Evolutionary conservation across 2,329 filamentous ascomycete species (phyloP).

Genomic region (Cercospora nicotianae): DNA sequence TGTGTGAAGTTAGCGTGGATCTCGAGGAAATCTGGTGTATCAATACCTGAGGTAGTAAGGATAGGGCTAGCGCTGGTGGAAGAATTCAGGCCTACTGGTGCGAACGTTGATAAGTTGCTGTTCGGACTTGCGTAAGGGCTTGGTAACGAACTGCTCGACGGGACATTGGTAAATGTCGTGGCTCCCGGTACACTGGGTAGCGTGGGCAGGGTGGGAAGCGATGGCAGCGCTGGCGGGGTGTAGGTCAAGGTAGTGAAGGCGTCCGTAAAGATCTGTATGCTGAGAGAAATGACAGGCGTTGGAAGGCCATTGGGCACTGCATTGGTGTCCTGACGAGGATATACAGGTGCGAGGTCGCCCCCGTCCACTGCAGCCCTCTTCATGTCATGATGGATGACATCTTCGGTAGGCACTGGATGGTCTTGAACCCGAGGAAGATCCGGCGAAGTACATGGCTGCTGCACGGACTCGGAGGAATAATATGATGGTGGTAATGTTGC

Average conservation of each 20-base stretch:
- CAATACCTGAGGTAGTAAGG: constrained; percentile 32
- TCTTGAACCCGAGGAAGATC: not conserved
- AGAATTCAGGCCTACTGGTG: constrained; percentile 3
- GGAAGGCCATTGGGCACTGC: not conserved
- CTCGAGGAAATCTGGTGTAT: not conserved
- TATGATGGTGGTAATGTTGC: not conserved
- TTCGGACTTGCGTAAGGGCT: constrained; percentile 7
- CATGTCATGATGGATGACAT: constrained; percentile 2
- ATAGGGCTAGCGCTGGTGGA: constrained; percentile 21
- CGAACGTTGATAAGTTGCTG: constrained; percentile 12
- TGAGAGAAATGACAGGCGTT: not conserved
- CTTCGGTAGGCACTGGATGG: not conserved
- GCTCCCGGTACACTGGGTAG: constrained; percentile 17
- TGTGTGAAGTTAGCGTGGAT: constrained; percentile 20
- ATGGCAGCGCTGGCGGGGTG: constrained; percentile 16
- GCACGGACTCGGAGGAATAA: not conserved
- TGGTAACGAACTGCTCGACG: constrained; percentile 14
- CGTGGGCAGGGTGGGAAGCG: constrained; percentile 16
- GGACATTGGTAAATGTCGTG: constrained; percentile 17
- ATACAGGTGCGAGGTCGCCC: constrained; percentile 21
- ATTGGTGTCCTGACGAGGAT: constrained; percentile 28
- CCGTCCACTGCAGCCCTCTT: constrained; percentile 23
- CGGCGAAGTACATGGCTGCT: not conserved
- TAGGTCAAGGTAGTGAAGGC: constrained; percentile 16
- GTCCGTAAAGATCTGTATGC: constrained; percentile 13